phyloP scores from a whole-genome alignment of 2,329 filamentous ascomycete species.

The Graphilbum ipis-grandicollis region DNA sequence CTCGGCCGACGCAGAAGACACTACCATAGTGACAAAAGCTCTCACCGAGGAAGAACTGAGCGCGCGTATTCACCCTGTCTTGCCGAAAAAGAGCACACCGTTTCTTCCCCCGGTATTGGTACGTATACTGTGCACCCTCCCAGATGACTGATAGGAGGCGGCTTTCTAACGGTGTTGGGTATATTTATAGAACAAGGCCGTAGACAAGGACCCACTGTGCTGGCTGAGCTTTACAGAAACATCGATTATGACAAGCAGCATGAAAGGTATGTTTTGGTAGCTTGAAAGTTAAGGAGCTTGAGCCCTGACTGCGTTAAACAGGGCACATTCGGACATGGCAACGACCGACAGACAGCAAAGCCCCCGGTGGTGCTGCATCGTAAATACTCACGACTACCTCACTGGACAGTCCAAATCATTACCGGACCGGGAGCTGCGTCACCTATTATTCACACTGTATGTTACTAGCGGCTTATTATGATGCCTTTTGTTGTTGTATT shows the following conservation, averaged over 20 bases:
- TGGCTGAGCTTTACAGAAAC: conserved; percentile 92
- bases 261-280: conserved; percentile 63
- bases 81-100: conserved; percentile 67
- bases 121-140: conserved; percentile 16
- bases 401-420: too few relatives aligned
- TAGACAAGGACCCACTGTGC: conserved; percentile 73
- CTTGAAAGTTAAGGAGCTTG: background rate
- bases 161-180: conserved; percentile 4
- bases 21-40: background rate
- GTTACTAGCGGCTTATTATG: too few relatives aligned
- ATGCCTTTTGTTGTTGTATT: too few relatives aligned
- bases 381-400: too few relatives aligned
- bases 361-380: conserved; percentile 8
- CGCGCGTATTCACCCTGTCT: conserved; percentile 56
- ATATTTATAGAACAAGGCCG: conserved; percentile 49
- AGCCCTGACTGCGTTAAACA: too few relatives aligned
- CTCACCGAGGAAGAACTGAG: conserved; percentile 19
- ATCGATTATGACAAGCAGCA: conserved; percentile 81
- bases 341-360: conserved; percentile 20
- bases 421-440: too few relatives aligned
- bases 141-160: background rate
- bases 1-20: conserved; percentile 18
- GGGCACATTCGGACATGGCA: conserved; percentile 25
- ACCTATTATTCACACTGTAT: too few relatives aligned
- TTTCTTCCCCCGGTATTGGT: conserved; percentile 84